phyloP scores from a whole-genome alignment of 23 red algal species.

The Gracilaria domingensis region DNA sequence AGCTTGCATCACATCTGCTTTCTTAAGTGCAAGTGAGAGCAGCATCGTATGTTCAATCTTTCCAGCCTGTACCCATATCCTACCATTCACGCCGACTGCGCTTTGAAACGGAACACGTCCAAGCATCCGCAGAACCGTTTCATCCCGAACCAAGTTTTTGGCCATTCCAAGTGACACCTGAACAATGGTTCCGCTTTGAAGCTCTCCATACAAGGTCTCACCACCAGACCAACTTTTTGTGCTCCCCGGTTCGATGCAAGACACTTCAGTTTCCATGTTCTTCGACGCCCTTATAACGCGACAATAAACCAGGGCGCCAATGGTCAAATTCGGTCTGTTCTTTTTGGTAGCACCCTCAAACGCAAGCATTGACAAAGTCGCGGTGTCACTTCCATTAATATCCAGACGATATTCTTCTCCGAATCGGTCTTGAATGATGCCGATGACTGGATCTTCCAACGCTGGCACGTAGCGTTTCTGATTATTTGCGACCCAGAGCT shows the following conservation, averaged over 20 bases:
- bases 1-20: conserved; percentile 51
- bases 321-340: conserved; percentile 70
- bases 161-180: conserved; percentile 40
- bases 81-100: conserved; percentile 92
- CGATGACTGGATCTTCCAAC: conserved; percentile 83
- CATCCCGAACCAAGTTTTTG: neutral
- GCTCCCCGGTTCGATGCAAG: conserved; percentile 83
- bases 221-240: conserved; percentile 78
- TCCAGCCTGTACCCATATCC: conserved; percentile 83
- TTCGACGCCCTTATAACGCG: conserved; percentile 71
- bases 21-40: conserved; percentile 56
- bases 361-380: conserved; percentile 68
- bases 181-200: conserved; percentile 64
- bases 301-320: conserved; percentile 83
- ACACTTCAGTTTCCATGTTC: conserved; percentile 73
- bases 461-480: conserved; percentile 68
- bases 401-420: conserved; percentile 78
- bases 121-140: conserved; percentile 56
- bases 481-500: conserved; percentile 52
- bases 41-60: conserved; percentile 55
- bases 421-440: conserved; percentile 68
- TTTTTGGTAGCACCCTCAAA: conserved; percentile 98
- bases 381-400: conserved; percentile 69
- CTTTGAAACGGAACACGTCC: conserved; percentile 84
- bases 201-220: conserved; percentile 80